Conservation (phyloP, 2,329 filamentous ascomycete species). For the Graphiopsis chlorocephala region DNA sequence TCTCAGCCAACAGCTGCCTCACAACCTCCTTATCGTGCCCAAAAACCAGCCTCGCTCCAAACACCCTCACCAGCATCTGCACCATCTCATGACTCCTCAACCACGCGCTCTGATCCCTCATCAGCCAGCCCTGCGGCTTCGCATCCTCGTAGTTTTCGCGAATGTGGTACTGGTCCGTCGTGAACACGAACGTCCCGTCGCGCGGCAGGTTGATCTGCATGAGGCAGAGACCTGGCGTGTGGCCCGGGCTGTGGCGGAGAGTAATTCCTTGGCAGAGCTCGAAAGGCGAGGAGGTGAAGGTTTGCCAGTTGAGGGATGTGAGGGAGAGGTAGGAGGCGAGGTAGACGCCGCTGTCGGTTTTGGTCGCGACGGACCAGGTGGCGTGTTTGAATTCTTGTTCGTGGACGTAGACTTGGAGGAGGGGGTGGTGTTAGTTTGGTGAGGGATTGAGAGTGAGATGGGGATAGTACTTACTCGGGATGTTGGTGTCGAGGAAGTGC, state of each 20-base stretch:
- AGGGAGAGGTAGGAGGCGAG: constrained; percentile 7
- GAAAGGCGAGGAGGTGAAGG: constrained; percentile 33
- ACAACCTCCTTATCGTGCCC: constrained; percentile 25
- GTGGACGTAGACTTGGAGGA: constrained; percentile 34
- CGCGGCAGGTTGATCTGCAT: constrained; percentile 39
- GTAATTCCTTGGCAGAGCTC: constrained; percentile 37
- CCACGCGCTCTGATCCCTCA: constrained; percentile 38
- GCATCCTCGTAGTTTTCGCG: constrained; percentile 36
- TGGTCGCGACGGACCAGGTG: constrained; percentile 38
- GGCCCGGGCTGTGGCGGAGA: constrained; percentile 36
- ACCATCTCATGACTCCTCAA: constrained; percentile 28
- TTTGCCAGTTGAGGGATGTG: constrained; percentile 28
- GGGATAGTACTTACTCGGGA: constrained; percentile 16
- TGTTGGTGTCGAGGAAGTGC: constrained; percentile 34
- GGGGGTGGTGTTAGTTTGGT: background rate
- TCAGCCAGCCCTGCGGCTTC: constrained; percentile 39
- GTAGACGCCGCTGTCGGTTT: constrained; percentile 32
- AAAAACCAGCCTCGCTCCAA: constrained; percentile 26
- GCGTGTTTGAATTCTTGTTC: constrained; percentile 39
- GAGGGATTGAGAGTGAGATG: background rate
- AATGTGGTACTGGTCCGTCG: constrained; percentile 39
- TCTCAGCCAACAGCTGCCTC: background rate
- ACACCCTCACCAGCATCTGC: constrained; percentile 22
- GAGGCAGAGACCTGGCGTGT: constrained; percentile 37
- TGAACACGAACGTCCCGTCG: constrained; percentile 38